Base-by-base conservation (phyloP, 192 early-diverging fungal species). In the Bifiguratus adelaidae region DNA sequence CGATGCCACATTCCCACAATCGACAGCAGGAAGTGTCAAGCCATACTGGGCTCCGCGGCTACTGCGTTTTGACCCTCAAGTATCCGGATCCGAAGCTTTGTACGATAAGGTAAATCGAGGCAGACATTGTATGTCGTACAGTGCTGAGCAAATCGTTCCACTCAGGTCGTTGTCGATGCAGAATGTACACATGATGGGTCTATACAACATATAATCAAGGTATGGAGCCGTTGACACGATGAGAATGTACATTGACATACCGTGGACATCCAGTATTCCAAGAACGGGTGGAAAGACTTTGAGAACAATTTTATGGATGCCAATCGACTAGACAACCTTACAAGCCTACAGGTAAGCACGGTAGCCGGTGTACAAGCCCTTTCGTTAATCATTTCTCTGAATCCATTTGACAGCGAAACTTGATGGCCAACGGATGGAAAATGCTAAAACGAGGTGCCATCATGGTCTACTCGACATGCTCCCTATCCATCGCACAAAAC, bases 141-240 rank as follows among this genome's bases (percentile, higher is more conserved):
- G 21, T 3, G 9, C 15, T 19, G 3, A 19, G 16, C 1, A 20
- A 33, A 11, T 33, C 2, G 16, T 28, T 32, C 7, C 13, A 23
- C 25, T 12, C 11, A 65, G 63, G 65, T 78, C n/a, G 55, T 78
- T 34, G 73, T 78, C 1, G 77, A 79, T 57, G 77, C 77, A 8
- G 77, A 79, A 54, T 79, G 77, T 58, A 95, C 95, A 4, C 92
- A 95, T 58, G 95, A 98, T 59, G 95, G 92, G 16, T 95, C 89
- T 0, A 73, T 86, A 22, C 68, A 58, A 3, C 87, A 89, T 65
- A 68, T 89, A 30, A 57, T 74, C 2, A 89, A 81, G 63, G 70
- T 61, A 60, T 30, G 21, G 27, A 25, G 7, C 1, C 25, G 28
- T 33, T 33, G 8, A n/a, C n/a, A 40, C 3, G 13, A 15, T 28